A percentile compares a stretch with the other conserved stretches of the same genome.
phyloP scores from a whole-genome alignment of 768 basidiomycete genomes.

The Serendipita indica region DNA sequence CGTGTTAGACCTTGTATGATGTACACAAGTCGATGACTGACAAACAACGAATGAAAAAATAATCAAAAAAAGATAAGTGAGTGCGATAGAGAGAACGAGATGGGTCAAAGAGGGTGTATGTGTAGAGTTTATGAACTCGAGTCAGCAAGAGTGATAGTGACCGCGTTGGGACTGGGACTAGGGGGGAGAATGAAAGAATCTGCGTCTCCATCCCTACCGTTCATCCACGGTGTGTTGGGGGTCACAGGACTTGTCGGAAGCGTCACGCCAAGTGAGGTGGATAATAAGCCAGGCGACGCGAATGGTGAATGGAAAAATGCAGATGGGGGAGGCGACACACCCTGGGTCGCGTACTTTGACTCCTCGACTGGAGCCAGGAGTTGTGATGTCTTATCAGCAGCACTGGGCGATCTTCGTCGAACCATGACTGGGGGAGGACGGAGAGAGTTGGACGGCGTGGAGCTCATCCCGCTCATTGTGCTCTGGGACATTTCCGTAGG shows the following conservation, averaged over 20 bases:
- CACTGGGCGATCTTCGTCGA: too few species aligned
- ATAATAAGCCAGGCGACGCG: background rate
- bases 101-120: too few species aligned
- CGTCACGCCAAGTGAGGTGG: background rate
- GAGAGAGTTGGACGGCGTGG: background rate
- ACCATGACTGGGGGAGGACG: background rate
- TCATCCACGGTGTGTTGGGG: background rate
- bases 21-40: background rate
- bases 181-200: background rate
- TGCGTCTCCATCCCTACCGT: background rate
- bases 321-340: background rate
- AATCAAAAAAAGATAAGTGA: background rate
- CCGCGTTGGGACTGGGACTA: too few species aligned
- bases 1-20: too few species aligned
- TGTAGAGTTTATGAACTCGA: too few species aligned
- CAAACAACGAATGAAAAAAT: background rate
- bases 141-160: too few species aligned
- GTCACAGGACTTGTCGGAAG: background rate
- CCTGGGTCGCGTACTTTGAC: background rate
- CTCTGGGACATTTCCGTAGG: background rate
- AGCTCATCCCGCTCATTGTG: too few species aligned
- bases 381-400: too few species aligned
- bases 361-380: too few species aligned
- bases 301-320: background rate
- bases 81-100: background rate